Evolutionary conservation across 2,329 filamentous ascomycete species (phyloP), one percentile per base, ranked within the genome.

Genomic region (Aureobasidium musti): DNA sequence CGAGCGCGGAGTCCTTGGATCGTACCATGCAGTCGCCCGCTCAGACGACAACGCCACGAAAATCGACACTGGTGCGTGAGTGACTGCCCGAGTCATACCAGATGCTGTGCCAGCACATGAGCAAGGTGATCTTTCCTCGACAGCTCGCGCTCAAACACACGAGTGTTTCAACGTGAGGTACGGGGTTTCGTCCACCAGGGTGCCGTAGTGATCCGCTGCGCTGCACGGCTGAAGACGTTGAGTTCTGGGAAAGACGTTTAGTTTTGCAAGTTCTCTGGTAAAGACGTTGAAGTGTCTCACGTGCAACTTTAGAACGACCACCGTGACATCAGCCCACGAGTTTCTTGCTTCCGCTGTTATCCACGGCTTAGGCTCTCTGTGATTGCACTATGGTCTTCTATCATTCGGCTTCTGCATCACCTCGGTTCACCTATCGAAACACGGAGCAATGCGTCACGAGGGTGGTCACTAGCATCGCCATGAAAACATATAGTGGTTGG

Each of bases 231-330:
- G 47, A 23, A 45, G 41, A 7, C 56, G 56, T 60, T 60, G 28
- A 35, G 14, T 50, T 63, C 45, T 39, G 59, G n/a, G 59, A 50
- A 50, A 52, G 30, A 52, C 60, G 60, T 52, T 52, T 28, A 30
- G 43, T 53, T 63, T 33, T 28, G 26, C 10, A 43, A 30, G 1
- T 52, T 53, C 60, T 21, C 19, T 43, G 45, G 47, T 53, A 63
- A 53, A 63, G 60, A 23, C 60, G 60, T 63, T 53, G 5, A 8
- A 21, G 14, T 63, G 60, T 63, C 60, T 63, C 60, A 53, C 47
- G 17, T 53, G 19, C 47, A n/a, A 21, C 30, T n/a, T n/a, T 17
- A 35, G 35, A 8, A 35, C 35, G 11, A 33, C 4, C 30, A 39
- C 60, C 33, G 21, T 50, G 45, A 50, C 56, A 63, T 37, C 59